Conservation (phyloP, 2,329 filamentous ascomycete genomes). For the Bipolaris bicolor region DNA sequence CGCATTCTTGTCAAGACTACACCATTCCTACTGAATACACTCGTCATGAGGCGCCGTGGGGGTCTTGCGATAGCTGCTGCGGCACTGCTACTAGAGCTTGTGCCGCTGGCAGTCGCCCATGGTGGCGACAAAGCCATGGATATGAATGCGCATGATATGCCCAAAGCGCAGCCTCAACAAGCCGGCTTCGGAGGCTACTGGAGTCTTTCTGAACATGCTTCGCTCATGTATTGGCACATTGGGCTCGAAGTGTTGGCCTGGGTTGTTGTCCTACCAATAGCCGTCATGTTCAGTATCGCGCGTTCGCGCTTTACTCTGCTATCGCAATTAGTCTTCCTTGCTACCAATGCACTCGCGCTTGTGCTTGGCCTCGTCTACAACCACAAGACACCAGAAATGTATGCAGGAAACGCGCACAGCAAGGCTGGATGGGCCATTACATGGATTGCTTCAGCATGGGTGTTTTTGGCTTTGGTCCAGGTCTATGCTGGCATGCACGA, state of each 20-base stretch:
- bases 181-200: slow-evolving; percentile 62
- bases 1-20: neutral
- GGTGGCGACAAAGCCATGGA: slow-evolving; percentile 45
- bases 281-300: slow-evolving; percentile 83
- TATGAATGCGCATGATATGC: slow-evolving; percentile 32
- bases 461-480: slow-evolving; percentile 70
- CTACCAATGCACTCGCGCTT: slow-evolving; percentile 50
- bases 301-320: slow-evolving; percentile 75
- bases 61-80: slow-evolving; percentile 36
- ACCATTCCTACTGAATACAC: slow-evolving; percentile 5
- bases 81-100: slow-evolving; percentile 49
- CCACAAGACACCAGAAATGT: slow-evolving; percentile 80
- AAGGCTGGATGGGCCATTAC: slow-evolving; percentile 86
- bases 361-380: slow-evolving; percentile 66
- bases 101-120: slow-evolving; percentile 52
- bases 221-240: slow-evolving; percentile 72
- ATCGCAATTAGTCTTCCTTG: slow-evolving; percentile 65
- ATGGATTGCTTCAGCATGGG: slow-evolving; percentile 72
- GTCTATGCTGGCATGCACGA: slow-evolving; percentile 60
- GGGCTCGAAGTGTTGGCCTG: slow-evolving; percentile 72
- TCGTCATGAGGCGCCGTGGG: slow-evolving; percentile 38
- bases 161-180: slow-evolving; percentile 23
- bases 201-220: slow-evolving; percentile 58
- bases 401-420: slow-evolving; percentile 85
- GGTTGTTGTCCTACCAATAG: slow-evolving; percentile 74